Evolutionary conservation across 495 filamentous ascomycete species (phyloP).

Genomic region (Niebla homalea): DNA sequence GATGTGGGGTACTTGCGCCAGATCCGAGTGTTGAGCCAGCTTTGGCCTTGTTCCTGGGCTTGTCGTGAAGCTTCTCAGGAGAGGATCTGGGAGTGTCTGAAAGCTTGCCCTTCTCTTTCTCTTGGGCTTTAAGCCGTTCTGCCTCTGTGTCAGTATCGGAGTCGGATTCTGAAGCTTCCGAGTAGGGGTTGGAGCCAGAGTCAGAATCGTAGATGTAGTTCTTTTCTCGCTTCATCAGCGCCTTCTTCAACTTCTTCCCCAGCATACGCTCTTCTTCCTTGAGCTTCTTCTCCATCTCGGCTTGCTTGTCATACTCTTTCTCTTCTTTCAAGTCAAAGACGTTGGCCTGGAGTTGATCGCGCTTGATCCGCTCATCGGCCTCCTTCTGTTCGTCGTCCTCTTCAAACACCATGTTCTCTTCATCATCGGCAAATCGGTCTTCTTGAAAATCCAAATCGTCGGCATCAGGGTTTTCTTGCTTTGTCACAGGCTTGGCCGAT

Average conservation of each 20-base stretch:
- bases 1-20: slow-evolving; percentile 62
- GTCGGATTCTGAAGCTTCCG: slow-evolving; percentile 24
- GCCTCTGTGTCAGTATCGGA: slow-evolving; percentile 27
- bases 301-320: slow-evolving; percentile 71
- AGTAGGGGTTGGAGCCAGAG: slow-evolving; percentile 65
- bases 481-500: slow-evolving; percentile 24
- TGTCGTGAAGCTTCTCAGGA: slow-evolving; percentile 22
- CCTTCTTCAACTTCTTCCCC: slow-evolving; percentile 65
- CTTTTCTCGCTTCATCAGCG: slow-evolving; percentile 69
- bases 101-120: slow-evolving; percentile 52
- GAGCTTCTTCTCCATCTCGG: slow-evolving; percentile 53
- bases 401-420: slow-evolving; percentile 71
- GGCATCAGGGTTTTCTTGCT: slow-evolving; percentile 43
- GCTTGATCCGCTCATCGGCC: slow-evolving; percentile 70
- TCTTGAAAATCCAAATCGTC: slow-evolving; percentile 50
- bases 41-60: slow-evolving; percentile 20
- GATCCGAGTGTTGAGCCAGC: slow-evolving; percentile 41
- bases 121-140: slow-evolving; percentile 51
- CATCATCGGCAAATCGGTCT: slow-evolving; percentile 72
- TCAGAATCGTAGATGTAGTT: slow-evolving; percentile 72
- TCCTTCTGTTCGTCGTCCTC: slow-evolving; percentile 81
- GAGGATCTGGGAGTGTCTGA: slow-evolving; percentile 17
- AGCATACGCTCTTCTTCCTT: slow-evolving; percentile 51
- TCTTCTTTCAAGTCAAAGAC: slow-evolving; percentile 76
- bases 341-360: slow-evolving; percentile 78